Evolutionary conservation across 2,329 filamentous ascomycete genomes (phyloP).

Genomic region (Massarina eburnea): DNA sequence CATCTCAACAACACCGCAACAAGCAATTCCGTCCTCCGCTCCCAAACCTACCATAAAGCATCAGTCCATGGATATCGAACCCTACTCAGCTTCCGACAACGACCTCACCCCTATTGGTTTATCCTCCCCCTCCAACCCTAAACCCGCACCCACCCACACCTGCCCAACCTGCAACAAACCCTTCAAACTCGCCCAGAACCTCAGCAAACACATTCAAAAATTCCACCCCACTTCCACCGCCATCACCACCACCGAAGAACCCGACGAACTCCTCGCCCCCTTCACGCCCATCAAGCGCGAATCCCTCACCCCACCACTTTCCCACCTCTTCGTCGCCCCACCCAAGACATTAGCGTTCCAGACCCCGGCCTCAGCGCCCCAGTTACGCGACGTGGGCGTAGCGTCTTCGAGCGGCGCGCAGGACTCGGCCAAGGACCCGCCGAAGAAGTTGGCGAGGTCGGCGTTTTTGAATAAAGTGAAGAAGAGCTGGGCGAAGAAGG

Average conservation of each 20-base stretch:
- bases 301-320: conserved; percentile 14
- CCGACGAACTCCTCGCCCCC: conserved; percentile 6
- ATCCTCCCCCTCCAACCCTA: conserved; percentile 4
- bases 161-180: conserved; percentile 7
- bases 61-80: conserved; percentile 6
- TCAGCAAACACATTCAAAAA: conserved; percentile 4
- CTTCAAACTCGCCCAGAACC: conserved; percentile 7
- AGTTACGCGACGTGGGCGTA: background rate
- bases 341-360: conserved; percentile 8
- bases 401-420: conserved; percentile 5
- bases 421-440: conserved; percentile 3
- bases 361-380: conserved; percentile 15
- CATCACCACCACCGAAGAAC: conserved; percentile 1
- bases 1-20: conserved; percentile 1
- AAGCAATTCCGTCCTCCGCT: conserved; percentile 3
- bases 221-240: conserved; percentile 5
- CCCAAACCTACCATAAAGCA: background rate
- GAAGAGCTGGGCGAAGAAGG: conserved; percentile 23
- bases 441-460: conserved; percentile 12
- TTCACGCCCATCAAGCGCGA: conserved; percentile 26
- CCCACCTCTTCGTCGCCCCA: conserved; percentile 7
- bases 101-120: conserved; percentile 9
- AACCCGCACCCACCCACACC: conserved; percentile 1
- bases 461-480: conserved; percentile 23
- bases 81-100: conserved; percentile 9